These are phyloP conservation scores for Dendrobium huoshanense DNA, from an alignment of 106 monocot genomes.

Conservation along the genomic window DNA sequence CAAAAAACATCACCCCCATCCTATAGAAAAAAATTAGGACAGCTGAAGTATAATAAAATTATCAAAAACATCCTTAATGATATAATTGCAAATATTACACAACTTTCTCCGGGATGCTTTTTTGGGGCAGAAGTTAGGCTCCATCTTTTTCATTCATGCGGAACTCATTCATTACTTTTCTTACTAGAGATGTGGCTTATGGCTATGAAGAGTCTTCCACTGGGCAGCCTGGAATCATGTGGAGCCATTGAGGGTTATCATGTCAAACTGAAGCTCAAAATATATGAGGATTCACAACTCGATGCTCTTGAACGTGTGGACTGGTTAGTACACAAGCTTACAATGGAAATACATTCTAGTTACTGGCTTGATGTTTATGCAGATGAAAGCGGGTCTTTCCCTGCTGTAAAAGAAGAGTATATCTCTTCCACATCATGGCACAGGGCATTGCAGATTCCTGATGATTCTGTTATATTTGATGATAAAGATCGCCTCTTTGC, in stretches of 20 bases:
- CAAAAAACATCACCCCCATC: too few relatives aligned
- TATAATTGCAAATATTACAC: too few relatives aligned
- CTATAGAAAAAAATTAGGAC: too few relatives aligned
- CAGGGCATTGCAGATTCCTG: conserved; percentile 74
- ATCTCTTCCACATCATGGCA: conserved; percentile 84
- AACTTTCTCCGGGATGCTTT: too few relatives aligned
- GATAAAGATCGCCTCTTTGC: conserved; percentile 48
- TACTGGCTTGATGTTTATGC: conserved; percentile 91
- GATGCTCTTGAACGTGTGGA: conserved; percentile 84
- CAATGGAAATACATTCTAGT: conserved; percentile 91
- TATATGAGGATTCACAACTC: conserved; percentile 85
- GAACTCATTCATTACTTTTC: conserved; percentile 3
- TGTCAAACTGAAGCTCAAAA: conserved; percentile 75
- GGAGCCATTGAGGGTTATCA: conserved; percentile 95
- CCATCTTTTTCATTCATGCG: neutral
- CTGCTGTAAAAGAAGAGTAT: conserved; percentile 75
- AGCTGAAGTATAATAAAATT: too few relatives aligned
- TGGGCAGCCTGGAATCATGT: conserved; percentile 74
- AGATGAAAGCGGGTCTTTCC: conserved; percentile 85
- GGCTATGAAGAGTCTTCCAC: conserved; percentile 63
- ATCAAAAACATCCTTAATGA: too few relatives aligned
- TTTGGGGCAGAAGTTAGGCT: too few relatives aligned
- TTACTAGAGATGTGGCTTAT: conserved; percentile 88
- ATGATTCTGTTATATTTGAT: conserved; percentile 53
- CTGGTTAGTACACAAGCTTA: conserved; percentile 96